These are phyloP conservation scores for Ascodesmis nigricans DNA, from an alignment of 495 filamentous ascomycete genomes.

Conservation along the genomic window DNA sequence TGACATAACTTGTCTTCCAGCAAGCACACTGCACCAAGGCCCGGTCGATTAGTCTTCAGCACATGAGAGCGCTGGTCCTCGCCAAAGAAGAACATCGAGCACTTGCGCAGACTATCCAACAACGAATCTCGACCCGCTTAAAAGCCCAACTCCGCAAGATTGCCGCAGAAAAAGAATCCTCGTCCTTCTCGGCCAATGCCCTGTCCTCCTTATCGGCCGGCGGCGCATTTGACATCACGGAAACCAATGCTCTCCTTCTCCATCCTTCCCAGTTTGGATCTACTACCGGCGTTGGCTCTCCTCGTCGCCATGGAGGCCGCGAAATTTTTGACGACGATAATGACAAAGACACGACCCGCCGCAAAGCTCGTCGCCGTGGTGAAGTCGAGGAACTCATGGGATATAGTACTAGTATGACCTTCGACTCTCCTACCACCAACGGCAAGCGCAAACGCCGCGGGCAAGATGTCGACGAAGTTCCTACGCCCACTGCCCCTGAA, in stretches of 20 bases:
- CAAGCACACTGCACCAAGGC: slow-evolving; percentile 33
- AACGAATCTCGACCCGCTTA: slow-evolving; percentile 60
- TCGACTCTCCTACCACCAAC: slow-evolving; percentile 14
- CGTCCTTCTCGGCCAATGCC: slow-evolving; percentile 12
- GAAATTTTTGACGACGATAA: slow-evolving; percentile 8
- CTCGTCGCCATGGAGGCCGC: slow-evolving; percentile 13
- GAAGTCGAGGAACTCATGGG: slow-evolving; percentile 56
- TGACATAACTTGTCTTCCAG: slow-evolving; percentile 21
- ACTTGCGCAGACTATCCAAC: slow-evolving; percentile 55
- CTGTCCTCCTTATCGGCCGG: slow-evolving; percentile 21
- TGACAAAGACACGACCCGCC: slow-evolving; percentile 27
- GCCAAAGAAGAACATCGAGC: slow-evolving; percentile 62
- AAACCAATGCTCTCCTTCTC: slow-evolving; percentile 66
- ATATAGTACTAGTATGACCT: slow-evolving; percentile 34
- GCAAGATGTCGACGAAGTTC: slow-evolving; percentile 47
- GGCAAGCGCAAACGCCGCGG: slow-evolving; percentile 58
- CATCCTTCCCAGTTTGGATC: slow-evolving; percentile 86
- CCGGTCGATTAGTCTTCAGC: slow-evolving; percentile 29
- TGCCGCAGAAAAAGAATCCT: slow-evolving; percentile 59
- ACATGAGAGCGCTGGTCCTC: slow-evolving; percentile 43
- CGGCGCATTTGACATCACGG: slow-evolving; percentile 50
- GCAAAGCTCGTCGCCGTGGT: slow-evolving; percentile 47
- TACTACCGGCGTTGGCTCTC: slow-evolving; percentile 22
- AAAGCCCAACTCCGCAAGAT: slow-evolving; percentile 52
- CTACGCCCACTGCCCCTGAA: slow-evolving; percentile 35